phyloP scores from a whole-genome alignment of 2,329 filamentous ascomycete genomes.

The Monosporascus ibericus region DNA sequence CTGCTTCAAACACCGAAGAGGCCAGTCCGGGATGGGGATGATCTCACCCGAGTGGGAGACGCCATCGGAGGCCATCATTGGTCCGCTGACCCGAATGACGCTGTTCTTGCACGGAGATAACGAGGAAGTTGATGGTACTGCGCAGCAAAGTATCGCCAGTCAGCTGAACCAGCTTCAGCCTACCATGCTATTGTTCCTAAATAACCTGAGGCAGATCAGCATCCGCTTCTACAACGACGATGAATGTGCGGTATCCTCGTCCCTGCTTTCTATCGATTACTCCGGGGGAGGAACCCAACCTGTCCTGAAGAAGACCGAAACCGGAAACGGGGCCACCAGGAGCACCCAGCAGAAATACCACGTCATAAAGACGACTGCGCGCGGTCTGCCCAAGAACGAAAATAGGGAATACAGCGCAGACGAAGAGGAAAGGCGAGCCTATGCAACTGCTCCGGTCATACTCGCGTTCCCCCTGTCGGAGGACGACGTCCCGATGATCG shows the following conservation, averaged over 20 bases:
- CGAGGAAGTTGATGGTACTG: constrained; percentile 6
- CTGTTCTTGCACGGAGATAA: constrained; percentile 28
- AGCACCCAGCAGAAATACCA: constrained; percentile 19
- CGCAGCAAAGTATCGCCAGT: constrained; percentile 18
- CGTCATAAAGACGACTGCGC: constrained; percentile 22
- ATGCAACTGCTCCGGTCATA: constrained; percentile 29
- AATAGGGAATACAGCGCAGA: constrained; percentile 25
- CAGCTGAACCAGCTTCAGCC: constrained; percentile 33
- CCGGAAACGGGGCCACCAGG: not conserved
- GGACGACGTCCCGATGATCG: constrained; percentile 25
- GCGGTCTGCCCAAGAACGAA: constrained; percentile 26
- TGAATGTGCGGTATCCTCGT: constrained; percentile 4
- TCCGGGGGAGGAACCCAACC: constrained; percentile 1
- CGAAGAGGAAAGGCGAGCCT: constrained; percentile 15
- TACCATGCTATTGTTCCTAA: constrained; percentile 35
- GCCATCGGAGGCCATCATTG: constrained; percentile 4
- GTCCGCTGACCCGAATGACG: constrained; percentile 29
- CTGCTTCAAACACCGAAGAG: constrained; percentile 31
- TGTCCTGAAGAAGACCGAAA: constrained; percentile 5
- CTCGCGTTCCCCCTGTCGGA: constrained; percentile 39
- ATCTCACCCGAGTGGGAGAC: constrained; percentile 37
- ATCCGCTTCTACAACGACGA: constrained; percentile 23
- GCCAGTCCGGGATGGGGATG: constrained; percentile 45
- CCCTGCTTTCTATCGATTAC: constrained; percentile 7
- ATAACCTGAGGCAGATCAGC: constrained; percentile 29